These are phyloP conservation scores for Suhomyces chickasaworum DNA, from an alignment of 1,139 yeast species.

Conservation along the genomic window DNA sequence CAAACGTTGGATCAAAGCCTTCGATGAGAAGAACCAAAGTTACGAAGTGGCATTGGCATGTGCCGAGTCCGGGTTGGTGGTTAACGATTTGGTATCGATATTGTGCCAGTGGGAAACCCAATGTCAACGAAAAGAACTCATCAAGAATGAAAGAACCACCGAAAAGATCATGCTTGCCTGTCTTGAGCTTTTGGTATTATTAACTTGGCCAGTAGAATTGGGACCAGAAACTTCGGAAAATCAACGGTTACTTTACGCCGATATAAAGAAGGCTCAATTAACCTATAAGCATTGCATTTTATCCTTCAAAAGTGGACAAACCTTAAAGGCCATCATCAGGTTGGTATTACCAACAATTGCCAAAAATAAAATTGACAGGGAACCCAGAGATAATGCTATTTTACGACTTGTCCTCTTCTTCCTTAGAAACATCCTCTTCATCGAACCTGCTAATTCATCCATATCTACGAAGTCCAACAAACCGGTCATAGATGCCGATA, in stretches of 20 bases:
- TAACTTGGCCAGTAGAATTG: constrained; percentile 79
- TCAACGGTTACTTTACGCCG: constrained; percentile 60
- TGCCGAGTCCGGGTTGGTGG: constrained; percentile 74
- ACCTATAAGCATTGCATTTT: constrained; percentile 71
- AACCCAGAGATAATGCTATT: constrained; percentile 71
- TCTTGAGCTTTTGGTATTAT: constrained; percentile 76
- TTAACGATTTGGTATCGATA: constrained; percentile 73
- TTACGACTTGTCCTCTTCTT: constrained; percentile 72
- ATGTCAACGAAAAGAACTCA: constrained; percentile 22
- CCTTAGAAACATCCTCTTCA: constrained; percentile 72
- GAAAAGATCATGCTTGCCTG: constrained; percentile 70
- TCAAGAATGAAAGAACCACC: constrained; percentile 37
- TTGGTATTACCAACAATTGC: constrained; percentile 67
- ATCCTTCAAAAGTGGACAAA: constrained; percentile 57
- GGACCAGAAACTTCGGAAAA: constrained; percentile 50
- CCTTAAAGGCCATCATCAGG: constrained; percentile 69
- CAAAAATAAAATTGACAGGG: constrained; percentile 58
- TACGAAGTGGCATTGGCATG: constrained; percentile 89
- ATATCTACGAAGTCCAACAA: constrained; percentile 45
- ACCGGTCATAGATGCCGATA: constrained; percentile 30
- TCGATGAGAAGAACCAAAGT: constrained; percentile 69
- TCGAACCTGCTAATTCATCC: constrained; percentile 66
- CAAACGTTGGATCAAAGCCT: constrained; percentile 81
- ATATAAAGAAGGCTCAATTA: constrained; percentile 65
- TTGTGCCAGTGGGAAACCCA: constrained; percentile 72